Evolutionary conservation across 169 alveolate genomes (phyloP).

Genomic region (Plasmodium blacklocki): DNA sequence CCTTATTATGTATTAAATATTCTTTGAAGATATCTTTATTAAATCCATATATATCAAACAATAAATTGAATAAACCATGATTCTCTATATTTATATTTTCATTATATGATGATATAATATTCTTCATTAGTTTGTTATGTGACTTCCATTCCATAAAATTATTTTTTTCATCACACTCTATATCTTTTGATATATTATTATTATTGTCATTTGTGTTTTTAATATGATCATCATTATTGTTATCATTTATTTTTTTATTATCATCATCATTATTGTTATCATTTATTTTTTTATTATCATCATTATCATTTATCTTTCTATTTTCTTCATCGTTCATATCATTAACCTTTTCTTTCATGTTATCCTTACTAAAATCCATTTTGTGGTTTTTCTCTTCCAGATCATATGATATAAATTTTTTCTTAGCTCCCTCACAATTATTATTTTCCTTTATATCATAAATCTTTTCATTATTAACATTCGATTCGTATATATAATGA

Average conservation of each 20-base stretch:
- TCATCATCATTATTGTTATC: no score
- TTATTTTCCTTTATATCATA: no score
- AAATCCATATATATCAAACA: constrained; percentile 43
- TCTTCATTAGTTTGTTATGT: constrained; percentile 41
- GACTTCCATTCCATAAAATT: constrained; percentile 55
- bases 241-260: no score
- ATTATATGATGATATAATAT: constrained; percentile 48
- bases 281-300: no score
- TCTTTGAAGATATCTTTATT: constrained; percentile 17
- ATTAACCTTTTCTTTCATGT: not conserved
- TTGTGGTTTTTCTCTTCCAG: not conserved
- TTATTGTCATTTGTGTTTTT: no score
- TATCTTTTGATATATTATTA: no score
- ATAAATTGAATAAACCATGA: constrained; percentile 26
- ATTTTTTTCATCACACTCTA: not conserved
- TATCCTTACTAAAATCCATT: not conserved
- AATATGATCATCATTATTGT: no score
- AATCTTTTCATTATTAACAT: no score
- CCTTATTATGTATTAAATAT: not conserved
- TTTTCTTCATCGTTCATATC: not conserved
- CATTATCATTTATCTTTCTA: not conserved
- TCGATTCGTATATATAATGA: no score
- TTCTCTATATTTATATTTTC: constrained; percentile 18
- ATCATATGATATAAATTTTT: no score
- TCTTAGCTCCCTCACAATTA: no score